Conservation (phyloP, 495 filamentous ascomycete species). For the Daldinia concentrica region DNA sequence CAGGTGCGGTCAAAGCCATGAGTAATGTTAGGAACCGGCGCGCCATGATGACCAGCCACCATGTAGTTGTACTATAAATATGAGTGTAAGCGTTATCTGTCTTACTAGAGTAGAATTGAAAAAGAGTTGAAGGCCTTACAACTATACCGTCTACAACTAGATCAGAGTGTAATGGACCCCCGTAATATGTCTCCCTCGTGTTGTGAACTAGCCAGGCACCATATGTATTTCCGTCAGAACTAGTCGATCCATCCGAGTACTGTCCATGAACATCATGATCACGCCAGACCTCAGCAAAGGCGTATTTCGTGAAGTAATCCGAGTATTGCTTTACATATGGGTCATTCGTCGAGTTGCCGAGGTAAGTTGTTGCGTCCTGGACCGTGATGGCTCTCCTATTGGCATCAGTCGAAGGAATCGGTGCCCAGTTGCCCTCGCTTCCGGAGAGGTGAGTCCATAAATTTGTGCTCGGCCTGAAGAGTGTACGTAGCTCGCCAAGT, state of each 20-base stretch:
- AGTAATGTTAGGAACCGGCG: slow-evolving; percentile 66
- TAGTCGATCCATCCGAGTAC: slow-evolving; percentile 61
- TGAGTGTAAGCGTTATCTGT: background rate
- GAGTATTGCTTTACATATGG: slow-evolving; percentile 60
- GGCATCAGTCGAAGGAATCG: slow-evolving; percentile 59
- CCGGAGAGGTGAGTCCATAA: slow-evolving; percentile 66
- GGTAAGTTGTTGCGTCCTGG: slow-evolving; percentile 66
- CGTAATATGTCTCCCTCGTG: slow-evolving; percentile 67
- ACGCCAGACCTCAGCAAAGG: slow-evolving; percentile 62
- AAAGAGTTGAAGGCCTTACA: slow-evolving; percentile 55
- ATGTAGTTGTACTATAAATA: slow-evolving; percentile 45
- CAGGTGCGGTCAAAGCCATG: slow-evolving; percentile 67
- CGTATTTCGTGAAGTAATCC: slow-evolving; percentile 69
- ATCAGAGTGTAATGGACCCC: slow-evolving; percentile 65
- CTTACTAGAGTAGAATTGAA: background rate
- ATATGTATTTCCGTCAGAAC: slow-evolving; percentile 57
- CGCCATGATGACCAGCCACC: slow-evolving; percentile 66
- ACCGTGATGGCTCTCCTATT: slow-evolving; percentile 54
- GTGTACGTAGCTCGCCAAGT: slow-evolving; percentile 64
- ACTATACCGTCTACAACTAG: slow-evolving; percentile 67
- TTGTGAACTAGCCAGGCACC: slow-evolving; percentile 69
- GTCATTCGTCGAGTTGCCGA: slow-evolving; percentile 61
- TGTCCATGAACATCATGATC: slow-evolving; percentile 64
- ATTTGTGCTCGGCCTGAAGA: slow-evolving; percentile 63
- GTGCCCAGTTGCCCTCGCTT: slow-evolving; percentile 60